Base-by-base conservation (phyloP, 148 eudicot genomes). In the Rhododendron kiyosumense region DNA sequence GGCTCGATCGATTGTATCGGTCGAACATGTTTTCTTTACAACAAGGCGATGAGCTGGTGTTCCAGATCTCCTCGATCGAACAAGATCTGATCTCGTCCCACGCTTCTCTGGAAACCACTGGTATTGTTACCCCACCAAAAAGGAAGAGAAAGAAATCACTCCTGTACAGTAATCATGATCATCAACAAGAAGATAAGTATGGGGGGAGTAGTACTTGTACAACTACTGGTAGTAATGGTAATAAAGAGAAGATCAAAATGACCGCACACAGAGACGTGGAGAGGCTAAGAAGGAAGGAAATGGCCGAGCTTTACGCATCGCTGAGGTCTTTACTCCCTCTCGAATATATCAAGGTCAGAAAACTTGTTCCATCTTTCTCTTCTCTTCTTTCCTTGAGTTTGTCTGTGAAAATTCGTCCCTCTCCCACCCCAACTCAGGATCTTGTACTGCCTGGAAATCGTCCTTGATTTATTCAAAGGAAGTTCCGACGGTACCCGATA, bases 281-380 rank as follows among this genome's bases (percentile, higher is more conserved):
- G 67, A 87, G 93, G 45, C 93, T 91, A 87, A 92, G 98, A 85
- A 90, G 98, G 87, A 91, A 93, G 86, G 96, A 94, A 87, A 96
- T 96, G 98, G 82, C 95, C 8, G 86, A 75, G 36, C 96, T 90
- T 79, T 87, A 89, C 84, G 89, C 94, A 3, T 90, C 94, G 0
- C 93, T 96, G 28, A 84, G 97, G 22, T 89, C 94, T 20, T 87
- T 91, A 51, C 96, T 95, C 32, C 98, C 98, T 69, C 84, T 86
- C 51, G 97, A 92, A 52, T 93, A 86, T 82, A 63, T 93, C 85
- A 93, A 89, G 97, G 98, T 95, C 4, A 79, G 2, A 28, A 17
- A 82, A 46, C 54, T 15, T n/a, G 0, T 17, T 51, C n/a, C 17
- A n/a, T 69, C 43, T 38, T 38, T 28, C 13, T 65, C n/a, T 54